Conservation (phyloP, 2,329 filamentous ascomycete species). For the Pestalotiopsis sp. region DNA sequence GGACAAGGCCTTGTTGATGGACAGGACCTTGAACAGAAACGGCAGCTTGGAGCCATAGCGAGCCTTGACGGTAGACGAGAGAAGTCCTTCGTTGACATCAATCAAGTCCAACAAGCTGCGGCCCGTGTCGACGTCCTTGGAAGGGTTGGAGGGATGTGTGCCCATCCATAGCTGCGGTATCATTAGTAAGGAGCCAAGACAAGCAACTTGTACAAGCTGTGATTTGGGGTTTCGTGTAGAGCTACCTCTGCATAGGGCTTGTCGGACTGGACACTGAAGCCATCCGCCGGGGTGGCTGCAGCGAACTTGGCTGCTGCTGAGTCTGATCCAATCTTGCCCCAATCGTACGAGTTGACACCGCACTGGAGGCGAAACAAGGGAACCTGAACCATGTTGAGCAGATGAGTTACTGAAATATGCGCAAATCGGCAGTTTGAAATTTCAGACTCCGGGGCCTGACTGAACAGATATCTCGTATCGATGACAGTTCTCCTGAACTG, state of each 20-base stretch:
- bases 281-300: constrained; percentile 75
- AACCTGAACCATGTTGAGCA: constrained; percentile 51
- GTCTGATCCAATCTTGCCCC: constrained; percentile 89
- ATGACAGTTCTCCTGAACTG: not conserved
- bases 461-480: not conserved
- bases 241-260: constrained; percentile 91
- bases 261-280: constrained; percentile 78
- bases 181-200: not conserved
- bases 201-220: not conserved
- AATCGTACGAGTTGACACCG: constrained; percentile 98
- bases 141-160: constrained; percentile 93
- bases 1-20: constrained; percentile 91
- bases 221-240: not conserved
- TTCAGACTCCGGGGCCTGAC: not conserved
- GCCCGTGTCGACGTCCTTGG: constrained; percentile 83
- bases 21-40: constrained; percentile 97
- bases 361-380: constrained; percentile 85
- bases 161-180: constrained; percentile 92
- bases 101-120: constrained; percentile 86
- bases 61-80: constrained; percentile 72
- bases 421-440: not conserved
- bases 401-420: not conserved
- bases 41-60: constrained; percentile 83
- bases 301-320: constrained; percentile 91
- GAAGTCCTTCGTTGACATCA: constrained; percentile 80